Evolutionary conservation across 192 early-diverging fungal species (phyloP).

Genomic region (Chytriomyces sp.): DNA sequence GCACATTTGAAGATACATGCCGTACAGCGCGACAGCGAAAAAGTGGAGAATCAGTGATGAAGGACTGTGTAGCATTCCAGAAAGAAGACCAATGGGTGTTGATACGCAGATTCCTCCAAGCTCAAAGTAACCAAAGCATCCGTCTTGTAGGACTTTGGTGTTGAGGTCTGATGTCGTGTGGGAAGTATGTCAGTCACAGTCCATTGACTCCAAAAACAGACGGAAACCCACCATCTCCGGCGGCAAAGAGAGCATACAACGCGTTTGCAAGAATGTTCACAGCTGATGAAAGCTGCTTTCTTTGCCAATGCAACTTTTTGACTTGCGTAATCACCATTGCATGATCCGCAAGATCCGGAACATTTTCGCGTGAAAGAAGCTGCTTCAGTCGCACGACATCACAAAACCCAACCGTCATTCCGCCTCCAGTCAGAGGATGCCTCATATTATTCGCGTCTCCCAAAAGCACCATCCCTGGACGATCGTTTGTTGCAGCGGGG

Average conservation of each 20-base stretch:
- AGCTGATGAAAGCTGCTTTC: slow-evolving; percentile 69
- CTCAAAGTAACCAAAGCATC: slow-evolving; percentile 87
- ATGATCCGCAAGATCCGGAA: slow-evolving; percentile 57
- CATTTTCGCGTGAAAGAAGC: slow-evolving; percentile 50
- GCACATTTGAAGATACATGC: slow-evolving; percentile 36
- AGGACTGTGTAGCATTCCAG: slow-evolving; percentile 77
- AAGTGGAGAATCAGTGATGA: slow-evolving; percentile 85
- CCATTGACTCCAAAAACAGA: not conserved
- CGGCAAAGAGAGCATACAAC: slow-evolving; percentile 89
- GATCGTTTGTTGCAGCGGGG: slow-evolving; percentile 79
- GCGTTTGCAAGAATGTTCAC: slow-evolving; percentile 96
- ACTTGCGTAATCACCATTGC: slow-evolving; percentile 59
- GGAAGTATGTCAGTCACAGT: not conserved
- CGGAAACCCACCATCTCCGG: slow-evolving; percentile 64
- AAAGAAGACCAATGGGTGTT: slow-evolving; percentile 84
- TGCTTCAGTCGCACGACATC: slow-evolving; percentile 81
- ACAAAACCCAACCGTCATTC: slow-evolving; percentile 96
- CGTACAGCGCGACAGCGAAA: slow-evolving; percentile 82
- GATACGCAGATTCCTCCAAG: slow-evolving; percentile 80
- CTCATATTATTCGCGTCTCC: slow-evolving; percentile 98
- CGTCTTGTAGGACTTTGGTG: slow-evolving; percentile 75
- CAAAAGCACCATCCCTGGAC: slow-evolving; percentile 77
- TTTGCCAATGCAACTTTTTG: slow-evolving; percentile 77
- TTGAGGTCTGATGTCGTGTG: slow-evolving; percentile 64
- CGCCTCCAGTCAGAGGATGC: slow-evolving; percentile 93